phyloP scores from a whole-genome alignment of 2,329 filamentous ascomycete species.

The Clonostachys chloroleuca region DNA sequence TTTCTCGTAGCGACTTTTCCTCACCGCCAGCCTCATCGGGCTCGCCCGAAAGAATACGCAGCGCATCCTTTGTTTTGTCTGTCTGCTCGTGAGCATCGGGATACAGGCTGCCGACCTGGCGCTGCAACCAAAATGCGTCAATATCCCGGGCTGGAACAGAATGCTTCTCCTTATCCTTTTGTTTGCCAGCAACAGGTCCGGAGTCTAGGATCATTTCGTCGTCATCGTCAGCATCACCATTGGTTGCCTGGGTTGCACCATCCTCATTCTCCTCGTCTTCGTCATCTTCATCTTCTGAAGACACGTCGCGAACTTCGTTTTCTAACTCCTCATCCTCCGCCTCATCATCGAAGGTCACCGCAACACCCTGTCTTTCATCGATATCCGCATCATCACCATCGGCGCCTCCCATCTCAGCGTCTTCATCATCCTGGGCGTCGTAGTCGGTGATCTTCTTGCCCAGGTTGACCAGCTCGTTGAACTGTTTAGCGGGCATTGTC shows the following conservation, averaged over 20 bases:
- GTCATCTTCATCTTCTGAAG: conserved; percentile 75
- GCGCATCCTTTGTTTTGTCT: conserved; percentile 81
- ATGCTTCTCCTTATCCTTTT: conserved; percentile 49
- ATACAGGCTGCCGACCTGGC: conserved; percentile 85
- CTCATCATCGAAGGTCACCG: conserved; percentile 92
- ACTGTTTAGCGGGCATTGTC: conserved; percentile 80
- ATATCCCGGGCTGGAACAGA: conserved; percentile 81
- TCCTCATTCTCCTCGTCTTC: conserved; percentile 58
- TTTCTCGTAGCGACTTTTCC: conserved; percentile 82
- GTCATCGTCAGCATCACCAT: conserved; percentile 56
- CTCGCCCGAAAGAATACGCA: conserved; percentile 77
- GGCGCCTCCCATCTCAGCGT: conserved; percentile 67
- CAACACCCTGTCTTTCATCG: conserved; percentile 92
- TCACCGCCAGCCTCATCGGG: conserved; percentile 68
- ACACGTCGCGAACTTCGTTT: conserved; percentile 84
- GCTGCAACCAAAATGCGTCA: conserved; percentile 95
- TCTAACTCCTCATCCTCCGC: conserved; percentile 78
- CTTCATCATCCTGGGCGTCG: conserved; percentile 90
- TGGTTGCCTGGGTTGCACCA: conserved; percentile 45
- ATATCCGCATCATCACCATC: conserved; percentile 69
- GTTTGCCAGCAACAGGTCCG: conserved; percentile 38
- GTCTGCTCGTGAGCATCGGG: conserved; percentile 89
- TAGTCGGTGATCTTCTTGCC: conserved; percentile 99
- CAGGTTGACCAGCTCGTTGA: conserved; percentile 93
- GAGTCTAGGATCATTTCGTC: conserved; percentile 86